Evolutionary conservation across 108 stramenopile genomes (phyloP).

Genomic region (Mayamaea pseudoterrestris): DNA sequence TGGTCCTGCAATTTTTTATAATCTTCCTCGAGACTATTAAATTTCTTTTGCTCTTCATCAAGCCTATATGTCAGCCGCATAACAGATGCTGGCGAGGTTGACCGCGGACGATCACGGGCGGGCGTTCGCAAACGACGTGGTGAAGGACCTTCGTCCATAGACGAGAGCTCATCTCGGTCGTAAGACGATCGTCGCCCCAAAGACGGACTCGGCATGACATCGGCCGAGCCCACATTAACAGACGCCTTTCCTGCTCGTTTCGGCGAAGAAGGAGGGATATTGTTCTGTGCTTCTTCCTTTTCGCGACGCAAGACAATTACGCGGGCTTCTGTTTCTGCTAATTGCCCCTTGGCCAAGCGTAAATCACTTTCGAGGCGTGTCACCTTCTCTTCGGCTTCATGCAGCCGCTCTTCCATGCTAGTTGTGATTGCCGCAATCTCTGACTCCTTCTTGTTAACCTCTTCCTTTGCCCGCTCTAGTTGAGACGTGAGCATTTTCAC

Average conservation of each 20-base stretch:
- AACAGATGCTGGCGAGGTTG: slow-evolving; percentile 53
- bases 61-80: slow-evolving; percentile 45
- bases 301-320: slow-evolving; percentile 36
- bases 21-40: slow-evolving; percentile 31
- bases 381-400: slow-evolving; percentile 37
- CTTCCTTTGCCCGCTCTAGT: slow-evolving; percentile 42
- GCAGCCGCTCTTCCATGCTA: slow-evolving; percentile 23
- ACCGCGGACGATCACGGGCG: slow-evolving; percentile 29
- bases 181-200: background rate
- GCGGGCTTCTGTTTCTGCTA: slow-evolving; percentile 51
- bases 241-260: background rate
- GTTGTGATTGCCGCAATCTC: slow-evolving; percentile 36
- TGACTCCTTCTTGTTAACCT: slow-evolving; percentile 40
- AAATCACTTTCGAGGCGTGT: slow-evolving; percentile 36
- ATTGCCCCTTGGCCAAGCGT: slow-evolving; percentile 43
- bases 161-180: slow-evolving; percentile 4
- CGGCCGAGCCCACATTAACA: background rate
- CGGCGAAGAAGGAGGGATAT: background rate
- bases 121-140: slow-evolving; percentile 9
- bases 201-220: slow-evolving; percentile 5
- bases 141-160: slow-evolving; percentile 12
- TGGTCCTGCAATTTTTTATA: slow-evolving; percentile 59
- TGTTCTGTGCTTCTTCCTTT: slow-evolving; percentile 10
- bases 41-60: slow-evolving; percentile 31
- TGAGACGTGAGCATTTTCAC: slow-evolving; percentile 56